phyloP scores from a whole-genome alignment of 73 alveolate species.

The Strombidium stylifer region DNA sequence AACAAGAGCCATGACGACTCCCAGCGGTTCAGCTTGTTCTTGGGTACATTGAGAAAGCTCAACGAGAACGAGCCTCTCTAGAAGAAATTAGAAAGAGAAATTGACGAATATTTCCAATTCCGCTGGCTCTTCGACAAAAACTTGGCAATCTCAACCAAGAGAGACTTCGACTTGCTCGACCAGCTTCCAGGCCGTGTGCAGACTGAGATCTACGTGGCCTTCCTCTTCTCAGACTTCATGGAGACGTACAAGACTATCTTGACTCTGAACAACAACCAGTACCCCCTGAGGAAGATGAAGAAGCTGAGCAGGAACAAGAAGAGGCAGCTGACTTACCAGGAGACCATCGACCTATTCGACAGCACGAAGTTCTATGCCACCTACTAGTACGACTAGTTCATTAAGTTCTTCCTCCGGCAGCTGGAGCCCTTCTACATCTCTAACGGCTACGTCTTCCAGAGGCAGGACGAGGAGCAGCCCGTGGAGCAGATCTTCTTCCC shows the following conservation, averaged over 20 bases:
- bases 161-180: conserved; percentile 42
- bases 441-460: too few relatives aligned
- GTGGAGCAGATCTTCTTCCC: too few relatives aligned
- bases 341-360: too few relatives aligned
- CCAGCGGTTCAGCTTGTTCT: conserved; percentile 69
- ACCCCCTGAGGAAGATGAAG: too few relatives aligned
- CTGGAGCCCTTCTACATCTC: too few relatives aligned
- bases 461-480: too few relatives aligned
- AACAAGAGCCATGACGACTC: conserved; percentile 79
- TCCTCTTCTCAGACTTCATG: conserved; percentile 55
- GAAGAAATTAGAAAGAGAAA: conserved; percentile 53
- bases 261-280: conserved; percentile 26
- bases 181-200: conserved; percentile 54
- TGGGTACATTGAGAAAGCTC: conserved; percentile 65
- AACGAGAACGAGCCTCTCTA: conserved; percentile 67
- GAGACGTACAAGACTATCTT: conserved; percentile 44
- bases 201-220: conserved; percentile 48
- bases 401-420: too few relatives aligned
- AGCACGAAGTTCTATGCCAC: too few relatives aligned
- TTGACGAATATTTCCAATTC: conserved; percentile 78
- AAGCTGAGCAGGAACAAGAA: too few relatives aligned
- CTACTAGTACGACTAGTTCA: too few relatives aligned
- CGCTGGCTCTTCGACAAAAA: conserved; percentile 78
- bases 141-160: conserved; percentile 39
- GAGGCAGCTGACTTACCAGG: too few relatives aligned